Evolutionary conservation across 2,329 filamentous ascomycete genomes (phyloP).

Genomic region (Dactylellina sp.): DNA sequence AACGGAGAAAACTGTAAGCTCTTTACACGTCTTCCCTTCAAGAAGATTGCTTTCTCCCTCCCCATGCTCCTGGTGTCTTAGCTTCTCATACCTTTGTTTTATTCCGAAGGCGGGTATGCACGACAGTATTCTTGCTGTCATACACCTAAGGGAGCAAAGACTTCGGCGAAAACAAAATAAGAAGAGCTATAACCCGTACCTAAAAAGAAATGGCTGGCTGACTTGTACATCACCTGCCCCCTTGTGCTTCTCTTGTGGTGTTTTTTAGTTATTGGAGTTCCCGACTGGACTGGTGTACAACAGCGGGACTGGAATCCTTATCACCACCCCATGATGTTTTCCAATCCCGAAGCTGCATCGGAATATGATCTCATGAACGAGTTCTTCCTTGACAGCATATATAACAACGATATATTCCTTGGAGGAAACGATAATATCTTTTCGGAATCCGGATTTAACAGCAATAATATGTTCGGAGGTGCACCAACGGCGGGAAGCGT

Average conservation of each 20-base stretch:
- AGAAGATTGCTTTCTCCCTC: constrained; percentile 38
- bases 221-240: constrained; percentile 45
- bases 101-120: constrained; percentile 45
- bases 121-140: constrained; percentile 45
- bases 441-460: constrained; percentile 38
- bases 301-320: constrained; percentile 70
- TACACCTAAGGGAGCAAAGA: constrained; percentile 25
- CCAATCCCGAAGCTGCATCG: constrained; percentile 90
- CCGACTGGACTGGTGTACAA: constrained; percentile 87
- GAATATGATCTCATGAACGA: constrained; percentile 98
- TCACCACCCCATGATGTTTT: constrained; percentile 94
- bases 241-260: constrained; percentile 58
- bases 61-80: constrained; percentile 14
- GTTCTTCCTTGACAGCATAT: constrained; percentile 79
- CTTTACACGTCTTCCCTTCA: constrained; percentile 18
- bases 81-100: constrained; percentile 18
- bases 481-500: background rate
- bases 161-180: constrained; percentile 4
- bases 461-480: constrained; percentile 58
- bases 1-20: constrained; percentile 60
- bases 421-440: constrained; percentile 75
- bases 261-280: constrained; percentile 76
- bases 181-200: background rate
- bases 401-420: constrained; percentile 72
- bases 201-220: constrained; percentile 43